These are phyloP conservation scores for Trichoderma arundinaceum DNA, from an alignment of 2,329 filamentous ascomycete genomes.

Conservation along the genomic window DNA sequence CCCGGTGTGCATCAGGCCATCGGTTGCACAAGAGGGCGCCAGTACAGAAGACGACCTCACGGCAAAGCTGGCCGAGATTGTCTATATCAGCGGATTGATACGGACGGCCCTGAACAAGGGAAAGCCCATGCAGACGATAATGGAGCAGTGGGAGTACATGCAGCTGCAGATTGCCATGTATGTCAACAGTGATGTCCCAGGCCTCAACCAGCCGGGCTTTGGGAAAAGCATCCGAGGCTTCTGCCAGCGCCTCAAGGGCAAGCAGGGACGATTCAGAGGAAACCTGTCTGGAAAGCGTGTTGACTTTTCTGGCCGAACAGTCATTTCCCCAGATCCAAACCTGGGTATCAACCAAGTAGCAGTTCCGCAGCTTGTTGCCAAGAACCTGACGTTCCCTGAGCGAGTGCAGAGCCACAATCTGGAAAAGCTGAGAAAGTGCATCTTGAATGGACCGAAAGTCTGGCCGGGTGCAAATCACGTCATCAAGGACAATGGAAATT, in stretches of 20 bases:
- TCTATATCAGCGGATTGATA: constrained; percentile 88
- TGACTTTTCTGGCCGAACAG: constrained; percentile 95
- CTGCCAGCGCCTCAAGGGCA: constrained; percentile 93
- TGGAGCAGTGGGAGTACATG: constrained; percentile 98
- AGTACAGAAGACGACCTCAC: constrained; percentile 97
- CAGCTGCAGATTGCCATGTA: constrained; percentile 97
- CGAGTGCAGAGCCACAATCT: constrained; percentile 84
- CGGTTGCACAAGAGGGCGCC: constrained; percentile 88
- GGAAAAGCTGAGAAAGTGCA: constrained; percentile 74
- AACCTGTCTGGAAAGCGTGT: constrained; percentile 98
- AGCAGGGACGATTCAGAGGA: constrained; percentile 95
- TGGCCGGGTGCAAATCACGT: constrained; percentile 91
- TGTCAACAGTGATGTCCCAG: constrained; percentile 94
- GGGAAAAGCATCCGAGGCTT: constrained; percentile 92
- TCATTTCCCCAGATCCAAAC: constrained; percentile 97
- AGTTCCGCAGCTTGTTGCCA: constrained; percentile 88
- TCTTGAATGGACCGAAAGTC: constrained; percentile 74
- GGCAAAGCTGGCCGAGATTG: constrained; percentile 94
- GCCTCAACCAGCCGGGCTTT: constrained; percentile 84
- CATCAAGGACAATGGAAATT: constrained; percentile 67
- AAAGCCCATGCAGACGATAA: constrained; percentile 83
- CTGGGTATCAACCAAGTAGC: constrained; percentile 92
- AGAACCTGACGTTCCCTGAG: constrained; percentile 95
- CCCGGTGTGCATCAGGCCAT: constrained; percentile 91
- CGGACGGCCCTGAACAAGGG: constrained; percentile 82